Conservation (phyloP, 1,284 basidiomycete species). For the Ustilago esculenta region DNA sequence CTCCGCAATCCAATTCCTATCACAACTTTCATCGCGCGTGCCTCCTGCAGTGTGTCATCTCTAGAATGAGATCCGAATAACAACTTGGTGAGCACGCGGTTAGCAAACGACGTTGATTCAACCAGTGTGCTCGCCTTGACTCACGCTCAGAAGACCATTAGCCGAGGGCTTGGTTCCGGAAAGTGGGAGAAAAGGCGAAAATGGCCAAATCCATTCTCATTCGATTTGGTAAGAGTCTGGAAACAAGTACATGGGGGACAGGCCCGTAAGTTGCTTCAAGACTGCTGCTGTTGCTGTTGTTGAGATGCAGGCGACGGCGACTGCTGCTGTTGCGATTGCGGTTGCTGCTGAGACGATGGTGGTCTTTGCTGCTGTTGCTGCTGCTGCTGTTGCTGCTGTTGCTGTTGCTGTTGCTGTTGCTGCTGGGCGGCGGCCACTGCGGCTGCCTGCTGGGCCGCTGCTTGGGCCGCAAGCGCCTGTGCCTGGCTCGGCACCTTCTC, state of each 20-base stretch:
- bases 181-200: too few species aligned
- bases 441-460: constrained; percentile 40
- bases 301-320: neutral
- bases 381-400: constrained; percentile 17
- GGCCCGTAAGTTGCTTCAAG: too few species aligned
- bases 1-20: too few species aligned
- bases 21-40: too few species aligned
- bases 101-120: too few species aligned
- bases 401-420: constrained; percentile 12
- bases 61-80: too few species aligned
- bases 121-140: too few species aligned
- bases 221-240: neutral
- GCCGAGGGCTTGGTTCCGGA: too few species aligned
- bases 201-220: too few species aligned
- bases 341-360: constrained; percentile 12
- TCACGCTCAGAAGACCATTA: too few species aligned
- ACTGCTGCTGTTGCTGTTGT: constrained; percentile 6
- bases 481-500: constrained; percentile 73
- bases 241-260: constrained; percentile 8
- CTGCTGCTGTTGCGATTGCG: neutral
- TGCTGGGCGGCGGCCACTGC: constrained; percentile 27
- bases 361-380: constrained; percentile 7
- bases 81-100: too few species aligned
- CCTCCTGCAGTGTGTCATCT: too few species aligned
- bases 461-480: constrained; percentile 41